Conservation (phyloP, 2,329 filamentous ascomycete genomes). For the Tolypocladium amazonense region DNA sequence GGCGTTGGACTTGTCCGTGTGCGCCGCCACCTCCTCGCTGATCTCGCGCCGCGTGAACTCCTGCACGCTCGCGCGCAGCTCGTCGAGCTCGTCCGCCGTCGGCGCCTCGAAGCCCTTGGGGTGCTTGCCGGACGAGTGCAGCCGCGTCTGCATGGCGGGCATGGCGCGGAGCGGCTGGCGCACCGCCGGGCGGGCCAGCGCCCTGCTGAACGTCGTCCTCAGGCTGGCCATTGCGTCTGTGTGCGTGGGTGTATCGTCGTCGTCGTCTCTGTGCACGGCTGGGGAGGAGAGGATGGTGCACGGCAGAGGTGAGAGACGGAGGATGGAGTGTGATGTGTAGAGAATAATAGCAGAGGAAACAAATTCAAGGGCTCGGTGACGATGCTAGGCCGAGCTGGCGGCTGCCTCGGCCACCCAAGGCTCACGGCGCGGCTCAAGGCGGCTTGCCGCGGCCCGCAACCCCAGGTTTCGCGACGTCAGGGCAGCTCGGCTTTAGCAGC, state of each 20-base stretch:
- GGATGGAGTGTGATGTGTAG: background rate
- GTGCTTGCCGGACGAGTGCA: conserved; percentile 45
- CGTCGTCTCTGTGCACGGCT: background rate
- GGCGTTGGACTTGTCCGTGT: conserved; percentile 75
- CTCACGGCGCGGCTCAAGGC: conserved; percentile 24
- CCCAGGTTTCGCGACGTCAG: conserved; percentile 6
- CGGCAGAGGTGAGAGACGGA: background rate
- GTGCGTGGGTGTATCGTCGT: background rate
- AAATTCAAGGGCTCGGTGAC: background rate
- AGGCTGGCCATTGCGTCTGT: conserved; percentile 27
- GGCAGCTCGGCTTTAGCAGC: background rate
- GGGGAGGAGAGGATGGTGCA: background rate
- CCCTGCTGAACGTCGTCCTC: conserved; percentile 21
- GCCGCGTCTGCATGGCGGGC: conserved; percentile 19
- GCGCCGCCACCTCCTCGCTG: conserved; percentile 66
- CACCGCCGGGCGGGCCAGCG: conserved; percentile 21
- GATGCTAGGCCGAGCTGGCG: background rate
- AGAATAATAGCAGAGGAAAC: background rate
- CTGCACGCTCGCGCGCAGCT: conserved; percentile 74
- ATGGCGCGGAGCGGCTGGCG: conserved; percentile 19
- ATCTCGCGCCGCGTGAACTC: conserved; percentile 89
- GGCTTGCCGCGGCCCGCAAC: conserved; percentile 30
- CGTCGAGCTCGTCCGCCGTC: conserved; percentile 60
- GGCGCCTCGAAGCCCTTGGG: conserved; percentile 57
- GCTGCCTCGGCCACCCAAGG: conserved; percentile 3